Evolutionary conservation across 495 filamentous ascomycete genomes (phyloP).

Genomic region (Xylaria telfairii): DNA sequence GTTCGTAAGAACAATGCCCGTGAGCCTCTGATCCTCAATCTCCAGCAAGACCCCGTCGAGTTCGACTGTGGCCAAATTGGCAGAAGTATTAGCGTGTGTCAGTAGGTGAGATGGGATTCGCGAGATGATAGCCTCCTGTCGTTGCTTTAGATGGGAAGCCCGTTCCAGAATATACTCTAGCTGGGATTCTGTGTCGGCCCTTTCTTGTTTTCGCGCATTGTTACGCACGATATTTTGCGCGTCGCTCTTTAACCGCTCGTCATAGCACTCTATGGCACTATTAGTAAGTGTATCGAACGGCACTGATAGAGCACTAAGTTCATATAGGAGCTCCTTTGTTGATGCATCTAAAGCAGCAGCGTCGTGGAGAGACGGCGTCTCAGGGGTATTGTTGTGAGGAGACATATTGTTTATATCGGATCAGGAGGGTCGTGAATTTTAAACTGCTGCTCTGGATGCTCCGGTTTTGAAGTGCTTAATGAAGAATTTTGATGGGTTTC

Average conservation of each 20-base stretch:
- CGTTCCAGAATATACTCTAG: neutral
- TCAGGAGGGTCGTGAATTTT: neutral
- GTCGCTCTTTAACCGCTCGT: neutral
- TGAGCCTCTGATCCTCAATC: neutral
- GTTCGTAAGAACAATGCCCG: neutral
- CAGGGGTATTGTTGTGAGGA: constrained; percentile 3
- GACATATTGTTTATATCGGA: neutral
- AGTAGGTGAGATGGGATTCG: neutral
- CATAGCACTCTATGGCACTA: neutral
- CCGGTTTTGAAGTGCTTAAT: neutral
- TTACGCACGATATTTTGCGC: too few relatives aligned
- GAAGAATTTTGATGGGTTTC: neutral
- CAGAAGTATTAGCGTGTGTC: neutral
- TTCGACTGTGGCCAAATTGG: neutral
- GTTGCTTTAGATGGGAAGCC: neutral
- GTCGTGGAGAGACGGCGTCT: constrained; percentile 22
- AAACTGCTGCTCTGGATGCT: neutral
- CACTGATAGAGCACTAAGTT: neutral
- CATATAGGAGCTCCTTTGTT: neutral
- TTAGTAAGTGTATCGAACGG: neutral
- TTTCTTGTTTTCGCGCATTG: neutral
- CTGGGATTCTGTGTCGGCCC: neutral
- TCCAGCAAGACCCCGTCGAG: neutral
- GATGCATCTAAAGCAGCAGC: neutral
- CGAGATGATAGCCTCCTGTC: neutral